Evolutionary conservation across 1,139 yeast species (phyloP).

Genomic region (Blastobotrys buckinghamii): DNA sequence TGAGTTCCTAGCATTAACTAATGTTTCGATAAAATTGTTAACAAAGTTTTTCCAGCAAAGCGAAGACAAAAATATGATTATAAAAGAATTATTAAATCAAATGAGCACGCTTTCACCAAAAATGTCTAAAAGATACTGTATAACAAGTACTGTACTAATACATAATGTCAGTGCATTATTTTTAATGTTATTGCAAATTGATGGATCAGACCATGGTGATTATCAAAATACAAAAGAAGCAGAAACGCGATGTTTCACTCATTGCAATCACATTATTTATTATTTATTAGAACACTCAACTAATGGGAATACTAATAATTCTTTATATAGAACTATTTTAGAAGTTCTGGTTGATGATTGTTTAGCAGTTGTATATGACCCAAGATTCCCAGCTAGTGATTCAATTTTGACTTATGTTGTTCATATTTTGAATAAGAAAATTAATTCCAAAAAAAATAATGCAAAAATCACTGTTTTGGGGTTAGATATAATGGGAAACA

Average conservation of each 20-base stretch:
- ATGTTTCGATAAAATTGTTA: not conserved
- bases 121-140: not conserved
- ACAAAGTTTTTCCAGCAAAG: not conserved
- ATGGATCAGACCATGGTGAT: not conserved
- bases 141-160: not conserved
- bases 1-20: not conserved
- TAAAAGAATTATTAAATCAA: slow-evolving; percentile 6
- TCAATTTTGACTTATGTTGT: slow-evolving; percentile 5
- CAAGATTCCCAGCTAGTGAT: slow-evolving; percentile 9
- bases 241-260: slow-evolving; percentile 2
- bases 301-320: not conserved
- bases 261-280: slow-evolving; percentile 1
- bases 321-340: not conserved
- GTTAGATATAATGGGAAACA: slow-evolving; percentile 7
- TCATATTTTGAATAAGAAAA: slow-evolving; percentile 1
- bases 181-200: not conserved
- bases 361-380: slow-evolving; percentile 3
- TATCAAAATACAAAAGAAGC: not conserved
- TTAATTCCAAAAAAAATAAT: slow-evolving; percentile 1
- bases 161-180: slow-evolving; percentile 6
- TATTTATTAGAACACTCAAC: slow-evolving; percentile 7
- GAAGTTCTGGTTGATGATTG: slow-evolving; percentile 9
- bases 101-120: slow-evolving; percentile 2
- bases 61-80: slow-evolving; percentile 7
- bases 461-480: slow-evolving; percentile 7